Percentiles rank a stretch among this genome's conserved stretches.
phyloP scores from a whole-genome alignment of 306 rosid species.

The Crotalaria pallida region DNA sequence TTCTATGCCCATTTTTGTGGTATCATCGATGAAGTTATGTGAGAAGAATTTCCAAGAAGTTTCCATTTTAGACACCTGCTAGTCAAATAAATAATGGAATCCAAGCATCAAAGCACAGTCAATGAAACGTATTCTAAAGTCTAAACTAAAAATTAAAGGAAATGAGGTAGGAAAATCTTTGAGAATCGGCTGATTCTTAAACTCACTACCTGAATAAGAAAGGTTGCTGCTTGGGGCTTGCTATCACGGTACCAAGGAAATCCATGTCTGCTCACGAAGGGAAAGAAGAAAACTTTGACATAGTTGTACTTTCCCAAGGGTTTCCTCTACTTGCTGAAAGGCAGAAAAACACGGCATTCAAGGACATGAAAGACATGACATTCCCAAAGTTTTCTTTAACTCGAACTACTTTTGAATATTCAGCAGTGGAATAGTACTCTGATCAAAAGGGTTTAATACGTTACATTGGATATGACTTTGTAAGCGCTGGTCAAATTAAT shows the following conservation, averaged over 20 bases:
- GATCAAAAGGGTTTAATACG: too few relatives aligned
- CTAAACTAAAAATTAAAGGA: background rate
- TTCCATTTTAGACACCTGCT: background rate
- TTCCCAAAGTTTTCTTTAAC: too few relatives aligned
- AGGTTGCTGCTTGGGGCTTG: constrained; percentile 9
- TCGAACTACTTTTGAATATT: too few relatives aligned
- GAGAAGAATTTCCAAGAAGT: background rate
- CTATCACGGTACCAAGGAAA: background rate
- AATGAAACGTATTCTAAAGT: background rate
- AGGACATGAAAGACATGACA: background rate
- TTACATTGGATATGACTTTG: too few relatives aligned
- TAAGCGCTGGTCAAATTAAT: too few relatives aligned
- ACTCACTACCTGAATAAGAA: constrained; percentile 27
- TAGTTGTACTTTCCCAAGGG: background rate
- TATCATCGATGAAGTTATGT: constrained; percentile 14
- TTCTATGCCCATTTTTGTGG: constrained; percentile 6
- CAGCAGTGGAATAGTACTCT: too few relatives aligned
- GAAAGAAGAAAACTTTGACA: constrained; percentile 30
- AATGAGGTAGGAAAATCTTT: background rate
- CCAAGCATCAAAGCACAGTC: constrained; percentile 3
- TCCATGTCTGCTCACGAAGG: constrained; percentile 7
- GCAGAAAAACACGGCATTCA: background rate
- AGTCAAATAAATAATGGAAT: background rate
- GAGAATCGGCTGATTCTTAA: background rate
- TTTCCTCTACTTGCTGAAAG: background rate